These are phyloP conservation scores for Oropetium thomaeum DNA, from an alignment of 176 grass and related monocot genomes.

Conservation along the genomic window DNA sequence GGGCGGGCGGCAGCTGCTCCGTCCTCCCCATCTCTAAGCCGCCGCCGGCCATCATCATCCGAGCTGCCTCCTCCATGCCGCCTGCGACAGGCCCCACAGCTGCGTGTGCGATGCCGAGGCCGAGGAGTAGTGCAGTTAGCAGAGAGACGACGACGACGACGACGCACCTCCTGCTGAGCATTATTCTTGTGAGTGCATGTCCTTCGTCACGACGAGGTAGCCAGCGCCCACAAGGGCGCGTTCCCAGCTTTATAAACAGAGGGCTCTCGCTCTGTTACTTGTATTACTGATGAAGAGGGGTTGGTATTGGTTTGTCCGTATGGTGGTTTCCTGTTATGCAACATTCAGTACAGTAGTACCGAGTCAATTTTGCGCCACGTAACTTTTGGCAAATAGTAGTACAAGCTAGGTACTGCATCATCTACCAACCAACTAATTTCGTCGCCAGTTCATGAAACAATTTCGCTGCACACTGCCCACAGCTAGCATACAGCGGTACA, in stretches of 20 bases:
- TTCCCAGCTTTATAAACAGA: not conserved
- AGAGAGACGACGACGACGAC: not conserved
- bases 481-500: too few species aligned
- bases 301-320: not conserved
- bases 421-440: slow-evolving; percentile 25
- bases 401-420: not conserved
- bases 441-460: slow-evolving; percentile 1
- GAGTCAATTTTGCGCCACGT: not conserved
- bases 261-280: not conserved
- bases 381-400: not conserved
- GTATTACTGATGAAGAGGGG: not conserved
- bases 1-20: too few species aligned
- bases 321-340: not conserved
- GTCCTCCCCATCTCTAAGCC: too few species aligned
- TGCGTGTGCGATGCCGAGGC: not conserved
- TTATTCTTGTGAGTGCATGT: too few species aligned
- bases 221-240: too few species aligned
- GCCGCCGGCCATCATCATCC: too few species aligned
- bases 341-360: too few species aligned
- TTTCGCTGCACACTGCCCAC: too few species aligned
- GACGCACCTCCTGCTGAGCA: too few species aligned
- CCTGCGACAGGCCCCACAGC: not conserved
- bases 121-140: not conserved
- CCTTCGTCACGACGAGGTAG: too few species aligned
- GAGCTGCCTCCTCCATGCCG: not conserved